Evolutionary conservation across 306 rosid species (phyloP).

Genomic region (Glycyrrhiza uralensis): DNA sequence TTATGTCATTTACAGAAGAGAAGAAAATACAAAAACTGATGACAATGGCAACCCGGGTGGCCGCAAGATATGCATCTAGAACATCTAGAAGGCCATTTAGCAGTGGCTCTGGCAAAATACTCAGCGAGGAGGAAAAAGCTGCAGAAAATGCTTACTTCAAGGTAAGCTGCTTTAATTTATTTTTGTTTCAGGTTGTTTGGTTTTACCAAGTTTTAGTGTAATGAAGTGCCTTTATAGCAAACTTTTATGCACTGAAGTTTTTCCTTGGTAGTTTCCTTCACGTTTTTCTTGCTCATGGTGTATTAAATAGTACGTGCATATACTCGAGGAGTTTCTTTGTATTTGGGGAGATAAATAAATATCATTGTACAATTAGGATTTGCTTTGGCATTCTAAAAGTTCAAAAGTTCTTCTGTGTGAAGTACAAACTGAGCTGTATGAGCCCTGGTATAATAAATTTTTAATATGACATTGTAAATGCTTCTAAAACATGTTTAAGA

Average conservation of each 20-base stretch:
- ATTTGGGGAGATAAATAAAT: background rate
- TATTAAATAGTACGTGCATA: background rate
- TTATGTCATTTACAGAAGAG: constrained; percentile 25
- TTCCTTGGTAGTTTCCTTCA: background rate
- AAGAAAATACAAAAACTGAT: background rate
- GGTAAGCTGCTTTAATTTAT: constrained; percentile 33
- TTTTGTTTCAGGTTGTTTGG: background rate
- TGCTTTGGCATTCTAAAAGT: background rate
- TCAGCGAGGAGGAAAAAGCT: constrained; percentile 85
- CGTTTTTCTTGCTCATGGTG: background rate
- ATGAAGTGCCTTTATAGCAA: background rate
- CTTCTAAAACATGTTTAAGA: background rate
- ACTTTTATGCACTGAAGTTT: background rate
- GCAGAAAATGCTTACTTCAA: constrained; percentile 75
- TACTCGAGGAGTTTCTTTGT: background rate
- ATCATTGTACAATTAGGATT: background rate
- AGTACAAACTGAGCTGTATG: background rate
- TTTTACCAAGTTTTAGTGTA: background rate
- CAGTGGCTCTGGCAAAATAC: constrained; percentile 72
- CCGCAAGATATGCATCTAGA: constrained; percentile 55
- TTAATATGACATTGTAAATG: background rate
- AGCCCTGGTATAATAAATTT: background rate
- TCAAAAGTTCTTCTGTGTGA: background rate
- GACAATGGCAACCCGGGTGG: constrained; percentile 62
- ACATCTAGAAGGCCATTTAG: constrained; percentile 69